Base-by-base conservation (phyloP, 305 asterid genomes). In the Solanum hybrid region DNA sequence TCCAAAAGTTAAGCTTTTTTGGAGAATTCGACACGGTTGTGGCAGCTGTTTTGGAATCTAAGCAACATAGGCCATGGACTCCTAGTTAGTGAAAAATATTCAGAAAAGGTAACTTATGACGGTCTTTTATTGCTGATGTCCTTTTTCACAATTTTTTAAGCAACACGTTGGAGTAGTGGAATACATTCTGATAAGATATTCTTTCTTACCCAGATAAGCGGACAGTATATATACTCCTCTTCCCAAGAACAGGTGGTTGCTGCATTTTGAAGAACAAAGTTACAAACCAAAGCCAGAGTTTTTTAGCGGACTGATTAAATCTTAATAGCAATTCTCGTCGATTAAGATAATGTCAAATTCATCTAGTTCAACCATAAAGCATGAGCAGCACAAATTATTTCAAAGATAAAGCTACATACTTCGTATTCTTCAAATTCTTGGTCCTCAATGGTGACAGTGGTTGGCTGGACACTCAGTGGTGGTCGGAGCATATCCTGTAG, bases 211-310 rank as follows among this genome's bases (percentile, higher is more conserved):
- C 98, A 26, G 99, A 93, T 81, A 86, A 90, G 90, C 97, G 97
- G 89, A 90, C 95, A 29, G 95, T 90, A 91, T 95, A 96, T 89
- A 95, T 95, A 90, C 98, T 95, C 90, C 90, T 93, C 95, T 95
- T 96, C 87, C 95, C 98, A 88, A 97, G 94, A 90, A 95, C 98
- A 86, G 99, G 99, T 17, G 99, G 97, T 92, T 95, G 97, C 99
- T 97, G 92, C 86, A 89, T 87, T 69, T 89, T 87, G 90, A 86
- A 86, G 79, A 88, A 91, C 88, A 93, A 32, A 60, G 89, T 87
- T 64, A 90, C 89, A 88, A 79, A 82, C 17, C 42, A 89, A 88
- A 88, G 87, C 78, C 78, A 64, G 86, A 87, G 89, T 64, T 86
- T 84, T 84, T 90, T 29, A 85, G 77, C 79, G 40, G 51, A 86